Percentiles rank a stretch among this genome's conserved stretches.
Conservation (phyloP, 352 stramenopile genomes). For the Pythium rhizo-oryzae region DNA sequence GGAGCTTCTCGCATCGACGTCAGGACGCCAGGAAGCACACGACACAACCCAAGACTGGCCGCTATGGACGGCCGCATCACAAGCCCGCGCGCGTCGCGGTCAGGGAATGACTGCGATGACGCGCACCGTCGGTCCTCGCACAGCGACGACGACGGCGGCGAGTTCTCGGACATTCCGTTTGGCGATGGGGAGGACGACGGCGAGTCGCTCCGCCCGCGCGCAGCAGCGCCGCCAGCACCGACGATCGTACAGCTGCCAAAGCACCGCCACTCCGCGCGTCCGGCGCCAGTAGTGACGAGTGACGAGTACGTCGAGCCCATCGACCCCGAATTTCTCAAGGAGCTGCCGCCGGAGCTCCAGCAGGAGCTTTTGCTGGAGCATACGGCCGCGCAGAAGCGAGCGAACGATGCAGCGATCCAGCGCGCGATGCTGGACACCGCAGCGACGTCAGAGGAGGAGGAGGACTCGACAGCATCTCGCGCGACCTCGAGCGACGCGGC, state of each 20-base stretch:
- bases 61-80: background rate
- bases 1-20: no score
- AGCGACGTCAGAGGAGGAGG: background rate
- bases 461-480: background rate
- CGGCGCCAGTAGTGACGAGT: background rate
- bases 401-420: constrained; percentile 32
- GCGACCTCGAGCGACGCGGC: background rate
- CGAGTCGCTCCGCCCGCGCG: constrained; percentile 9
- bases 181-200: constrained; percentile 19
- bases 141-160: constrained; percentile 20
- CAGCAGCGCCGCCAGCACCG: background rate
- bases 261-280: background rate
- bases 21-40: background rate
- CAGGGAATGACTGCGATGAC: background rate
- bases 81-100: no score
- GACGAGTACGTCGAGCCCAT: constrained; percentile 26
- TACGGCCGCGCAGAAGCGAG: constrained; percentile 26
- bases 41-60: background rate
- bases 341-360: constrained; percentile 60
- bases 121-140: background rate
- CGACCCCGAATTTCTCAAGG: constrained; percentile 54
- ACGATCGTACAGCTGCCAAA: constrained; percentile 31
- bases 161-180: constrained; percentile 28
- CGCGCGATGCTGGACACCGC: constrained; percentile 7
- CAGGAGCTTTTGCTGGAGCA: constrained; percentile 34